Base-by-base conservation (phyloP, 805 yeast genomes). In the Saccharomycopsis sp. region DNA sequence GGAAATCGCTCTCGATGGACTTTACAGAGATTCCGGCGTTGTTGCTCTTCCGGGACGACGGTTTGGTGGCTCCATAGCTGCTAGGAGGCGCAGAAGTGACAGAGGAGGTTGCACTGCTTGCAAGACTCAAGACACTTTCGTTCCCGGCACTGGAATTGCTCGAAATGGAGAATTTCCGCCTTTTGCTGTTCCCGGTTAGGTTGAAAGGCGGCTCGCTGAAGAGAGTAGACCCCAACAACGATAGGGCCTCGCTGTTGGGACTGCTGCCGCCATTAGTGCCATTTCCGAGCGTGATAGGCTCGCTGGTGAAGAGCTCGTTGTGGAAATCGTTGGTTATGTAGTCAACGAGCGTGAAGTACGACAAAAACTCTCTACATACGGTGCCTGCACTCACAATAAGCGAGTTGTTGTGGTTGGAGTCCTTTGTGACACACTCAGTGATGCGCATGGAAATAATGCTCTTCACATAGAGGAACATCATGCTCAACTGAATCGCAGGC, bases 401-500 rank as follows among this genome's bases (percentile, higher is more conserved):
- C 16, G 23, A 46, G n/a, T 52, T 37, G 54, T 37, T 41, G n/a
- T 23, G 20, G 8, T n/a, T 51, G n/a, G 53, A 29, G 54, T 52
- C 54, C 37, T 7, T 50, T 8, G 51, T n/a, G 20, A 20, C 23
- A 50, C 58, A 59, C 48, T 57, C 53, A 50, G 44, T 50, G 29
- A 40, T 14, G 57, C 77, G 73, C 23, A 76, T 64, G 62, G 75
- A 73, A 61, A 76, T 76, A 70, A 71, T 70, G 1, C 77, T 71
- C 55, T 78, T 63, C 23, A 76, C 75, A 55, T 76, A 65, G 47
- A 73, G 65, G 57, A 73, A 76, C 63, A 77, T 79, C 62, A 76
- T 70, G 59, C 75, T 74, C 34, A 76, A 66, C 61, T 77, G 81
- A 54, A 76, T 72, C 58, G 73, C 72, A n/a, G 73, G 71, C 50